Evolutionary conservation across 2,329 filamentous ascomycete species (phyloP).

Genomic region (Drechmeria coniospora): DNA sequence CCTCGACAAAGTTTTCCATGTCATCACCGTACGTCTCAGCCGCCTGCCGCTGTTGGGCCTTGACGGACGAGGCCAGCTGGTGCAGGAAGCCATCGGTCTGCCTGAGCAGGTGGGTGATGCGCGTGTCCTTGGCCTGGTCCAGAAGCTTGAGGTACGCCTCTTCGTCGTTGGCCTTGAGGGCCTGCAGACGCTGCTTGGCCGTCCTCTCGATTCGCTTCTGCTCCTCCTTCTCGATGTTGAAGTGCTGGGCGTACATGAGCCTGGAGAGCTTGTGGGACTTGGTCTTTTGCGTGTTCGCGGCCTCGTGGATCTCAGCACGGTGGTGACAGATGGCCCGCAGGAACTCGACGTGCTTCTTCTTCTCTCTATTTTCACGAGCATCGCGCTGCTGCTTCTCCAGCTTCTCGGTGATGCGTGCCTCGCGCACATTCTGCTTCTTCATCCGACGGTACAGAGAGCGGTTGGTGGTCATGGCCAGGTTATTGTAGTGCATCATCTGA

Average conservation of each 20-base stretch:
- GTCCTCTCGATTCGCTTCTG: conserved; percentile 96
- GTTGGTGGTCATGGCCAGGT: conserved; percentile 93
- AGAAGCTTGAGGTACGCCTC: conserved; percentile 96
- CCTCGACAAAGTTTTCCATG: conserved; percentile 32
- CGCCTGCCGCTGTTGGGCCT: conserved; percentile 76
- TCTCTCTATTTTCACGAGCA: conserved; percentile 87
- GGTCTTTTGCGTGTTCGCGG: conserved; percentile 49
- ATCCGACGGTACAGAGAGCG: conserved; percentile 77
- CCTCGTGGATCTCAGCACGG: conserved; percentile 58
- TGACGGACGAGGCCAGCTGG: conserved; percentile 87
- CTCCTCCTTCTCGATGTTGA: conserved; percentile 97
- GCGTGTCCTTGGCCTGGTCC: conserved; percentile 96
- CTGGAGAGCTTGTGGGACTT: conserved; percentile 78
- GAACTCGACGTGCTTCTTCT: conserved; percentile 93
- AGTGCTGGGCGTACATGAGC: conserved; percentile 78
- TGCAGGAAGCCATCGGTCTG: conserved; percentile 97
- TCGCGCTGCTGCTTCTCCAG: conserved; percentile 98
- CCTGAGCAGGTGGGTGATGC: conserved; percentile 91
- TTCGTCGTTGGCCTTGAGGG: conserved; percentile 96
- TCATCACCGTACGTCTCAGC: conserved; percentile 64
- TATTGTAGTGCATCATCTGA: conserved; percentile 91
- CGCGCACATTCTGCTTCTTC: conserved; percentile 93
- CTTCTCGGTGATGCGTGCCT: conserved; percentile 95
- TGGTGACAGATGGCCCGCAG: conserved; percentile 75
- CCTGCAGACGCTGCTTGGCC: conserved; percentile 97